Conservation (phyloP, 73 alveolate species). For the Stentor coeruleus region DNA sequence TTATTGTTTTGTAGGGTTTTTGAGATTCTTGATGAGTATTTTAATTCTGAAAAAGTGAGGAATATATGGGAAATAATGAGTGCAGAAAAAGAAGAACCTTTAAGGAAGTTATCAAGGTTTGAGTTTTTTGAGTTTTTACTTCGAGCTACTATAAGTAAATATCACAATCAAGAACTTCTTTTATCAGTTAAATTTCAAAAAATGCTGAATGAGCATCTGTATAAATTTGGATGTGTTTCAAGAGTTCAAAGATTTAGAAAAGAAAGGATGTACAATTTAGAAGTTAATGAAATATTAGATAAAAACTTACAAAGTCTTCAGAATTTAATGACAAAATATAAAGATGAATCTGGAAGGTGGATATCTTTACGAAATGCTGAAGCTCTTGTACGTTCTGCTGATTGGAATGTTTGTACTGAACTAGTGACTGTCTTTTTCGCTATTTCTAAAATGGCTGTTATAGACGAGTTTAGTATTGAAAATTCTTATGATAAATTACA, state of each 20-base stretch:
- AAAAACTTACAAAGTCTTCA: constrained; percentile 32
- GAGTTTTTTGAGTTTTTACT: no score
- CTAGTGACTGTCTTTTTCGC: constrained; percentile 33
- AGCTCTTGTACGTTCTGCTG: constrained; percentile 27
- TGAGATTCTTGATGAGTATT: no score
- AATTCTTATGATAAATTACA: constrained; percentile 23
- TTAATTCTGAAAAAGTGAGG: no score
- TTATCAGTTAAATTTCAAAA: constrained; percentile 36
- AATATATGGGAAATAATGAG: no score
- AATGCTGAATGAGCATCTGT: constrained; percentile 41
- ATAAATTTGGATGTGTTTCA: constrained; percentile 28
- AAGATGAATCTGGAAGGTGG: constrained; percentile 32
- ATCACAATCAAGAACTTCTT: constrained; percentile 25
- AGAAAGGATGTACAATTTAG: constrained; percentile 30
- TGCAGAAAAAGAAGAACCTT: no score
- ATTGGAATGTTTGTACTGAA: constrained; percentile 24
- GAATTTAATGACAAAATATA: constrained; percentile 22
- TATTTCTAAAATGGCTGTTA: constrained; percentile 32
- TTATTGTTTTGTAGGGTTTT: no score
- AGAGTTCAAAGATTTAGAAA: constrained; percentile 35
- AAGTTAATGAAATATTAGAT: constrained; percentile 36
- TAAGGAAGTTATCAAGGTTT: no score
- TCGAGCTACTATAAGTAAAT: no score
- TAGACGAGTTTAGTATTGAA: constrained; percentile 26
- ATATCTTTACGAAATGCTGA: constrained; percentile 24